Conservation (phyloP, 1,284 basidiomycete species). For the Austroboletus rostrupii region DNA sequence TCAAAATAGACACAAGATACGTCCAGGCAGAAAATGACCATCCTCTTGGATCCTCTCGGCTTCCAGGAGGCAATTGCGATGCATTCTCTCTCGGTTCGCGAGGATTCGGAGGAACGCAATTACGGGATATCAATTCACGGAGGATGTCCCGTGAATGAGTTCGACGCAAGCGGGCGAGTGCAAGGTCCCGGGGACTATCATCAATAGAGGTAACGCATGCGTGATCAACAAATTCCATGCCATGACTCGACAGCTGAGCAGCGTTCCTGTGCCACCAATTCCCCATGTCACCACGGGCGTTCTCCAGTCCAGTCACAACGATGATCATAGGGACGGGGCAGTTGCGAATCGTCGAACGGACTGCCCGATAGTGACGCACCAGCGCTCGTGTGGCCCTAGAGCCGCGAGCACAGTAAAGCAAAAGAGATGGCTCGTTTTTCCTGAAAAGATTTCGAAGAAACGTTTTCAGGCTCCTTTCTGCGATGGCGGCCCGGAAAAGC, state of each 20-base stretch:
- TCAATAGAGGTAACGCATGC: conserved; percentile 30
- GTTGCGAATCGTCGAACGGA: conserved; percentile 15
- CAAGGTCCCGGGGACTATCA: conserved; percentile 19
- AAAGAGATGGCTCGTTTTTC: conserved; percentile 21
- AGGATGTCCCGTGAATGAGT: conserved; percentile 14
- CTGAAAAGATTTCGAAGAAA: conserved; percentile 21
- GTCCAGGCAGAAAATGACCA: conserved; percentile 15
- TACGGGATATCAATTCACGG: conserved; percentile 24
- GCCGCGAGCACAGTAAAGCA: conserved; percentile 32
- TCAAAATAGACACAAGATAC: conserved; percentile 17
- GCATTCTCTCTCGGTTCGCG: conserved; percentile 3
- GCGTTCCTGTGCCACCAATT: conserved; percentile 32
- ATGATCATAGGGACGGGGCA: conserved; percentile 26
- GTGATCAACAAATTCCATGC: conserved; percentile 28
- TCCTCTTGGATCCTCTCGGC: conserved; percentile 4
- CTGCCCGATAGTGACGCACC: conserved; percentile 28
- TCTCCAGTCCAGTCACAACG: conserved; percentile 33
- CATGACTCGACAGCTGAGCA: conserved; percentile 12
- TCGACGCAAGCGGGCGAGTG: conserved; percentile 16
- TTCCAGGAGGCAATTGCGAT: background rate
- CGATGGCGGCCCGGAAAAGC: conserved; percentile 20
- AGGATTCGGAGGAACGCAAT: conserved; percentile 4
- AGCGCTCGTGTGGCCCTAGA: conserved; percentile 28
- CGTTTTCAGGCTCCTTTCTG: conserved; percentile 26
- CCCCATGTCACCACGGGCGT: conserved; percentile 31